Base-by-base conservation (phyloP, 306 rosid species). In the Citrullus colocynthis region DNA sequence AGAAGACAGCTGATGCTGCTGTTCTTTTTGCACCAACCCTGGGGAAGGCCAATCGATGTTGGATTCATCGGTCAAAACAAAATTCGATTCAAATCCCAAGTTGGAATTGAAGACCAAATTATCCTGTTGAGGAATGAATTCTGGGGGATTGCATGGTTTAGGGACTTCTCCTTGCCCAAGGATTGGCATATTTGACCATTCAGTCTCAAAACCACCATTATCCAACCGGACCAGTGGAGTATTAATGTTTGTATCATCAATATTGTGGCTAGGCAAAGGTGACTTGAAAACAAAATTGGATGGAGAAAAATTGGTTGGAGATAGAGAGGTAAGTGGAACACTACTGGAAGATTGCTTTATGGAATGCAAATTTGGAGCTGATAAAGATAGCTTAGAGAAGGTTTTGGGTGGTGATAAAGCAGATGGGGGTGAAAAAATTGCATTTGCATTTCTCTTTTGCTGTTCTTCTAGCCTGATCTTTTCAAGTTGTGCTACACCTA, bases 401-500 rank as follows among this genome's bases (percentile, higher is more conserved):
- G 90, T 63, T 82, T 58, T 60, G 58, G 76, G 62, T 17, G 81
- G 80, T 12, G 89, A 44, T 48, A 81, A 69, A 30, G 65, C 78
- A 83, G 80, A 54, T 65, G 83, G 8, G 75, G 82, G 58, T 17
- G 77, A 64, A 48, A 74, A 48, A 36, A 54, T 2, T 28, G 79
- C 45, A n/a, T 44, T 69, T 3, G 79, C 77, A 58, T 81, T 84
- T 79, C 67, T 88, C 85, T 84, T 89, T 13, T 83, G 88, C 45
- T 88, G 90, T 75, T 90, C 97, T 84, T 89, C 94, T 15, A 88
- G 74, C 79, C 90, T 92, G 45, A 91, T 88, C 76, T 84, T 91
- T 78, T 94, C 98, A 75, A 94, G 96, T 83, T 90, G 93, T 20
- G 97, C 96, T 59, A 94, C 97, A 34, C 98, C 98, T 41, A 91